These are phyloP conservation scores for Diaporthe eres DNA, from an alignment of 2,329 filamentous ascomycete species.

Conservation along the genomic window DNA sequence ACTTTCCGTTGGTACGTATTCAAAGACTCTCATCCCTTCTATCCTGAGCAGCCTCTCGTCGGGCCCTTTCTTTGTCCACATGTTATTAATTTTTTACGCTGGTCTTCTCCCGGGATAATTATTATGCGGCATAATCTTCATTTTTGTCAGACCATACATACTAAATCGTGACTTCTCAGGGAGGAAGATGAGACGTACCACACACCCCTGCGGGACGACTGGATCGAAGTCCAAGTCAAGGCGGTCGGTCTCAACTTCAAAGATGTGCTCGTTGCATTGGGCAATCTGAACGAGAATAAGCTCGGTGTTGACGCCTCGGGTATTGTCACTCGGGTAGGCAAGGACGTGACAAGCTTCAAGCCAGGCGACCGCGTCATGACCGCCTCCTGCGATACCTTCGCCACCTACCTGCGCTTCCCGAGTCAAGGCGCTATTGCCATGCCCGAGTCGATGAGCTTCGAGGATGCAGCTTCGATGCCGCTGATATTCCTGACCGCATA, in stretches of 20 bases:
- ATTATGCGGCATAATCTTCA: too few species aligned
- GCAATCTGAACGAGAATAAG: background rate
- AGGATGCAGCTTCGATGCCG: constrained; percentile 35
- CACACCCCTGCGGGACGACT: background rate
- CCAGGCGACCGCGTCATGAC: constrained; percentile 32
- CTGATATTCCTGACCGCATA: constrained; percentile 50
- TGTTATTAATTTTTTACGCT: too few species aligned
- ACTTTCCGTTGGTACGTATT: background rate
- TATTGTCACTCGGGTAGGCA: constrained; percentile 14
- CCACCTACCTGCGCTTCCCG: background rate
- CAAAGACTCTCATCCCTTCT: too few species aligned
- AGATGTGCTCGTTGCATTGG: constrained; percentile 19
- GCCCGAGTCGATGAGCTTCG: constrained; percentile 23
- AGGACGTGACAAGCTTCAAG: constrained; percentile 36
- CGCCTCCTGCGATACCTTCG: background rate
- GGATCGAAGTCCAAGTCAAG: constrained; percentile 45
- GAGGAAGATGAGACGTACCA: constrained; percentile 22
- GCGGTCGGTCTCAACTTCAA: constrained; percentile 51
- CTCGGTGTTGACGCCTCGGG: constrained; percentile 9
- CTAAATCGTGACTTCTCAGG: background rate
- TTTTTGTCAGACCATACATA: too few species aligned
- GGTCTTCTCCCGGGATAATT: too few species aligned
- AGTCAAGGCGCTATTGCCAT: constrained; percentile 4
- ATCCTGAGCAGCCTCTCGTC: too few species aligned
- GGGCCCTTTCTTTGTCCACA: too few species aligned